Conservation (phyloP, 345 rosid species). For the Salix suchowensis region DNA sequence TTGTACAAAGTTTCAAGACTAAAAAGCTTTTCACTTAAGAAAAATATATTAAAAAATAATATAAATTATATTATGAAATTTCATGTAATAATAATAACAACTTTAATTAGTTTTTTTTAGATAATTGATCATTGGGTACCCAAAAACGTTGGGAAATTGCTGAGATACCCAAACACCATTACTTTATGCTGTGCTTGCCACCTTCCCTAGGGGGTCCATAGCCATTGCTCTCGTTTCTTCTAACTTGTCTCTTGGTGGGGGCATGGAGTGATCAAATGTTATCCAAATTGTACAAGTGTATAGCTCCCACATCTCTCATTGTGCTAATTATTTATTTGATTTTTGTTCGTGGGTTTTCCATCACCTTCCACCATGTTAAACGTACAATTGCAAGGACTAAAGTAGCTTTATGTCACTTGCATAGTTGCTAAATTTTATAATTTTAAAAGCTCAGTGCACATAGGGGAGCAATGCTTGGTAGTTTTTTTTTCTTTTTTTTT, state of each 20-base stretch:
- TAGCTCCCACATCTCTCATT: slow-evolving; percentile 1
- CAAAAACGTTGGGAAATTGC: neutral
- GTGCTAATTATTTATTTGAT: neutral
- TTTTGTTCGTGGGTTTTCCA: neutral
- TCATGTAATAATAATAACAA: too few relatives aligned
- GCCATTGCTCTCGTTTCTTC: neutral
- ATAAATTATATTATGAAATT: too few relatives aligned
- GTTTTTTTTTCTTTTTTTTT: neutral
- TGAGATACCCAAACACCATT: neutral
- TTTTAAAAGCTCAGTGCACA: too few relatives aligned
- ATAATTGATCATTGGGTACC: neutral
- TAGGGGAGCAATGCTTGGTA: too few relatives aligned
- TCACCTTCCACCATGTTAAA: neutral
- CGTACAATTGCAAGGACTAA: neutral
- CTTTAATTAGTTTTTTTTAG: too few relatives aligned
- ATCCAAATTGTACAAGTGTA: neutral
- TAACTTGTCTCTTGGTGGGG: neutral
- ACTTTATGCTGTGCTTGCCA: slow-evolving; percentile 13
- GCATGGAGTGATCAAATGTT: neutral
- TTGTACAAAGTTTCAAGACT: too few relatives aligned
- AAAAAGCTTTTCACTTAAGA: too few relatives aligned
- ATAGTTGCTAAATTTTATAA: neutral
- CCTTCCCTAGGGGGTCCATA: neutral
- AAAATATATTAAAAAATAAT: too few relatives aligned
- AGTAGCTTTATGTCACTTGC: neutral